Conservation (phyloP, 352 stramenopile species). For the Globisporangium rhizosaccharum region DNA sequence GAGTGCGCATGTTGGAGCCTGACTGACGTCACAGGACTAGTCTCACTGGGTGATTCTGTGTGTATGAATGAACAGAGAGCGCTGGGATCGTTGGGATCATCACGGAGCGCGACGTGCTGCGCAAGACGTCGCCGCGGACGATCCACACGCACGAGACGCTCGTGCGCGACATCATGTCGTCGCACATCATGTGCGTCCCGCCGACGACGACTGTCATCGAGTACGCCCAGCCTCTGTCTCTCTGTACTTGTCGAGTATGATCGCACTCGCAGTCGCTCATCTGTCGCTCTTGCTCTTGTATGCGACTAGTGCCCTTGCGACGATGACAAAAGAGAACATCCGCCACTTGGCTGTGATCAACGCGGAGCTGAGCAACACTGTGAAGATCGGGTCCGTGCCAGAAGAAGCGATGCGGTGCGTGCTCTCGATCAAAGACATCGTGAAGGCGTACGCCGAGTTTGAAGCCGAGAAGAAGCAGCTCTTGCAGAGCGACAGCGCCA, state of each 20-base stretch:
- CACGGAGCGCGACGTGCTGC: conserved; percentile 77
- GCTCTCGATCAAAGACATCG: conserved; percentile 82
- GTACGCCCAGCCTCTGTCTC: conserved; percentile 23
- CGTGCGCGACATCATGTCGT: conserved; percentile 80
- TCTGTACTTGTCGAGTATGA: neutral
- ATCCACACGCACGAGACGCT: conserved; percentile 41
- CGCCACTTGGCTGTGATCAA: conserved; percentile 80
- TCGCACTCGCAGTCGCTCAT: neutral
- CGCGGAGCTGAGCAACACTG: conserved; percentile 60
- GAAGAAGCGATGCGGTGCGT: conserved; percentile 83
- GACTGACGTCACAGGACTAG: neutral
- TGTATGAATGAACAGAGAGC: conserved; percentile 20
- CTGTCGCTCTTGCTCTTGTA: neutral
- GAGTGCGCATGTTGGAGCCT: neutral
- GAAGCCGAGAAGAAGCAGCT: conserved; percentile 47
- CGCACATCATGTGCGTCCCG: conserved; percentile 84
- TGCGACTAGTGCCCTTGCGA: conserved; percentile 53
- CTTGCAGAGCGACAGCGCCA: neutral
- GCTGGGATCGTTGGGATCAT: conserved; percentile 77
- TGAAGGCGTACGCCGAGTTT: conserved; percentile 69
- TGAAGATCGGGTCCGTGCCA: conserved; percentile 70
- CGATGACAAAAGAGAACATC: conserved; percentile 86
- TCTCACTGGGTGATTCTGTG: neutral
- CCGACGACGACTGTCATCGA: conserved; percentile 76
- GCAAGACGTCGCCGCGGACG: conserved; percentile 59